Base-by-base conservation (phyloP, 495 filamentous ascomycete genomes). In the Aeminium ludgeri region DNA sequence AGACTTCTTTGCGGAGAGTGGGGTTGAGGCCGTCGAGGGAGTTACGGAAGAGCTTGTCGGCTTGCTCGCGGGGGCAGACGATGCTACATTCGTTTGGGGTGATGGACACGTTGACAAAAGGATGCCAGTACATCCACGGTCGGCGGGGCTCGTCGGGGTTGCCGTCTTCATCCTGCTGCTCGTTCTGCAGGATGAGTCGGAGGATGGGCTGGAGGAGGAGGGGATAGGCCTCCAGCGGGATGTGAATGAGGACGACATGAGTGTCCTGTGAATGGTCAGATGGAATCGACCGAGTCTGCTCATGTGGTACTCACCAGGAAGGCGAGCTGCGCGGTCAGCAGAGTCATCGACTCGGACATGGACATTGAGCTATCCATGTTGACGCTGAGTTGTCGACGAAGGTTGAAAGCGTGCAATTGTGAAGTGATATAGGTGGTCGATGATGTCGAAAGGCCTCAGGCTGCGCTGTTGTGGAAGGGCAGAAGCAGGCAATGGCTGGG, bases 51-150 rank as follows among this genome's bases (percentile, higher is more conserved):
- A 89, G 72, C 43, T 69, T 69, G 35, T 72, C 60, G 11, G 80
- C 77, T 59, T 82, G 74, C 28, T 68, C 65, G 44, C 69, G 70
- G 25, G 84, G 76, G 59, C 89, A 96, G 36, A 89, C 85, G 30
- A 97, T 70, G 3, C 85, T 93, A 63, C 86, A 93, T 59, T 95
- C 89, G 20, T 89, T 72, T 0, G 86, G 83, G 0, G 86, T 96
- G 50, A 97, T 69, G 30, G 81, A 87, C 51, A 97, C 76, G 57
- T 97, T 96, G 46, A 92, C 67, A 58, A 97, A 97, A 30, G 78
- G 76, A 53, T 84, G 78, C 45, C 68, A 69, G 49, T 65, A 64
- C 51, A 36, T 40, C 52, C 60, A 60, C n/a, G 38, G 45, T 20
- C 41, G 48, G 7, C 36, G 29, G n/a, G 54, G 48, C 10, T 43